phyloP scores from a whole-genome alignment of 2,329 filamentous ascomycete species.

The Achaetomium macrosporum region DNA sequence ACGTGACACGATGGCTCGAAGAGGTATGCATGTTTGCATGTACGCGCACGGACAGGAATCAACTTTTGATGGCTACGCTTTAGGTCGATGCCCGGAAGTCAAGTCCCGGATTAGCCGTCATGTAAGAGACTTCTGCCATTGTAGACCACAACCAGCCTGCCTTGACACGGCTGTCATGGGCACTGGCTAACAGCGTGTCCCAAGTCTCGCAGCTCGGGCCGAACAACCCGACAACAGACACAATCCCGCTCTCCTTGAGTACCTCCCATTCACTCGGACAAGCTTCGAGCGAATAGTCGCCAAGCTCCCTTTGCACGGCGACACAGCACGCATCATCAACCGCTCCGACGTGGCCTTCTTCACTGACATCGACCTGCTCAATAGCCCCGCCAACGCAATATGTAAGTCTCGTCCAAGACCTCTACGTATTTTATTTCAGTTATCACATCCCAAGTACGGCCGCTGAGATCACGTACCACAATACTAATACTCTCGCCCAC shows the following conservation, averaged over 20 bases:
- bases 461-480: too few species aligned
- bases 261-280: constrained; percentile 6
- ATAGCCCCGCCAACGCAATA: neutral
- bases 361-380: constrained; percentile 6
- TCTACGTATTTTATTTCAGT: too few species aligned
- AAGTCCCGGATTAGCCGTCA: neutral
- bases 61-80: neutral
- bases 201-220: neutral
- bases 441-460: too few species aligned
- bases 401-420: constrained; percentile 9
- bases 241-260: constrained; percentile 4
- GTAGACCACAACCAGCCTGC: too few species aligned
- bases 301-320: constrained; percentile 4
- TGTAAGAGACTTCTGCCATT: too few species aligned
- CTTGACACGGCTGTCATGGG: neutral
- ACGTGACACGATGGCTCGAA: neutral
- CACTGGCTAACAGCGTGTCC: neutral
- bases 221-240: neutral
- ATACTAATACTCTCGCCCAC: too few species aligned
- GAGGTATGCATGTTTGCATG: neutral
- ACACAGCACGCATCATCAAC: constrained; percentile 8
- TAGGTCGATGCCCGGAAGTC: neutral
- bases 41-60: too few species aligned
- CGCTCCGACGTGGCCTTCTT: constrained; percentile 8
- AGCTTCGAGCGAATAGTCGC: neutral